A percentile compares a stretch with the other conserved stretches of the same genome.
Evolutionary conservation across 148 eudicot genomes (phyloP).

Genomic region (Dysphania ambrosioides): DNA sequence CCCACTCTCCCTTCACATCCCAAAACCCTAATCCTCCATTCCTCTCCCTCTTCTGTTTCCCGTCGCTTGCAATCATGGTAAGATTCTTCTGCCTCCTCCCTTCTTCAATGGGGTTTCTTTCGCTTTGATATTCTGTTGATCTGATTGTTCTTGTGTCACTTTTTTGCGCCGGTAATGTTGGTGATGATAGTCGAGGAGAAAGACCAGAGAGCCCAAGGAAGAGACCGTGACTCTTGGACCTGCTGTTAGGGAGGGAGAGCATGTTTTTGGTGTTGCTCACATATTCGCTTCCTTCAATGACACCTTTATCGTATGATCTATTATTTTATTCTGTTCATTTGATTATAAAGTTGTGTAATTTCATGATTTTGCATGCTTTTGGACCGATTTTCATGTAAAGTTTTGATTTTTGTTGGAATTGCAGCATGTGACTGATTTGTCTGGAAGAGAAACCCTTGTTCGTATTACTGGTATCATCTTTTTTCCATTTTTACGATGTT

Average conservation of each 20-base stretch:
- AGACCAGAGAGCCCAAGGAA: slow-evolving; percentile 74
- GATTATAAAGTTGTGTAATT: background rate
- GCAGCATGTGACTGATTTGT: slow-evolving; percentile 89
- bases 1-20: background rate
- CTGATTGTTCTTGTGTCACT: background rate
- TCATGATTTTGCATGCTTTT: background rate
- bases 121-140: background rate
- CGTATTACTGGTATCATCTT: slow-evolving; percentile 62
- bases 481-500: background rate
- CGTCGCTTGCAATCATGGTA: slow-evolving; percentile 12
- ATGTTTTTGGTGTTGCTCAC: slow-evolving; percentile 80
- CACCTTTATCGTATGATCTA: slow-evolving; percentile 68
- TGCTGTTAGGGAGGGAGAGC: slow-evolving; percentile 63
- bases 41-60: slow-evolving; percentile 11
- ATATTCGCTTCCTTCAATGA: slow-evolving; percentile 88
- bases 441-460: slow-evolving; percentile 88
- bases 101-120: background rate
- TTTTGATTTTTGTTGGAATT: slow-evolving; percentile 7
- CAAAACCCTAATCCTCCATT: background rate
- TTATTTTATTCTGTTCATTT: background rate
- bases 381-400: background rate
- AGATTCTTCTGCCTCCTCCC: background rate
- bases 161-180: background rate
- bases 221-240: slow-evolving; percentile 78
- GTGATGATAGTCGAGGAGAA: slow-evolving; percentile 51